Percentiles rank a stretch among this genome's conserved stretches.
These are phyloP conservation scores for Candida ascalaphidarum DNA, from an alignment of 805 yeast species.

Conservation along the genomic window DNA sequence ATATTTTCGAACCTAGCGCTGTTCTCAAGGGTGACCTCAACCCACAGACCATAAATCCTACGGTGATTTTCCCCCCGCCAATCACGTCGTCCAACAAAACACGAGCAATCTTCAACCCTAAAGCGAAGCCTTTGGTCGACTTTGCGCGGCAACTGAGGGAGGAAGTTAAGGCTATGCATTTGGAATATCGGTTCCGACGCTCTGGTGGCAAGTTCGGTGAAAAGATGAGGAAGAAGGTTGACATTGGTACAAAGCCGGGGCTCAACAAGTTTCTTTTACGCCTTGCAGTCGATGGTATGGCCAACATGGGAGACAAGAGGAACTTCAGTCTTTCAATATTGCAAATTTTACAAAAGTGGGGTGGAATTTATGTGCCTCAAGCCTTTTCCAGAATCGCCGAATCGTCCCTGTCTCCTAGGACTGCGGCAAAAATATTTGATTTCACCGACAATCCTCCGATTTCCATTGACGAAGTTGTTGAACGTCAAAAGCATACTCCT, in stretches of 20 bases:
- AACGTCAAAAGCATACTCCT: no score
- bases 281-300: conserved; percentile 20
- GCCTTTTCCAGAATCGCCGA: neutral
- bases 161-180: conserved; percentile 9
- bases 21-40: no score
- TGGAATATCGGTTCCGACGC: conserved; percentile 7
- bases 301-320: conserved; percentile 18
- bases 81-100: conserved; percentile 14
- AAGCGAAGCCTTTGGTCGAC: conserved; percentile 20
- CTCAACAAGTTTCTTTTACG: conserved; percentile 25
- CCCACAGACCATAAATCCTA: conserved; percentile 21
- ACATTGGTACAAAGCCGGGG: conserved; percentile 5
- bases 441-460: neutral
- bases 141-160: conserved; percentile 15
- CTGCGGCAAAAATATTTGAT: no score
- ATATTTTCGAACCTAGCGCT: neutral
- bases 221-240: conserved; percentile 3
- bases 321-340: conserved; percentile 24
- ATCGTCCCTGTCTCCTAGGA: no score
- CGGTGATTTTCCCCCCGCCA: conserved; percentile 22
- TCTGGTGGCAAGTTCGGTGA: conserved; percentile 14
- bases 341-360: conserved; percentile 26
- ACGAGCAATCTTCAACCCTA: conserved; percentile 15
- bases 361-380: conserved; percentile 13
- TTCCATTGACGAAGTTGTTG: neutral